Conservation (phyloP, 2,329 filamentous ascomycete genomes). For the Bipolaris bicolor region DNA sequence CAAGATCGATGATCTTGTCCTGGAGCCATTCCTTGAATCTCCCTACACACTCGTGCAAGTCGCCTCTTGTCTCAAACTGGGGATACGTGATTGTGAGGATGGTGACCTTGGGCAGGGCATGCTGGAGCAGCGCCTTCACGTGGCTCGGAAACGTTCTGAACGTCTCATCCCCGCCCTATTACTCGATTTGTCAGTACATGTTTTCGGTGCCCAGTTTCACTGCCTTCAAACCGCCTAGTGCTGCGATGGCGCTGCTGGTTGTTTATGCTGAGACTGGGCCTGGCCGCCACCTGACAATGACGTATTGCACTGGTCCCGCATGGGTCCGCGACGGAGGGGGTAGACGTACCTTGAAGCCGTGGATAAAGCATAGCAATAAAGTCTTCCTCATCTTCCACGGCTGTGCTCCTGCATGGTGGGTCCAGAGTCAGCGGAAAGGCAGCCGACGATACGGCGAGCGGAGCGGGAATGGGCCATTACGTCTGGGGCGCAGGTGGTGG, state of each 20-base stretch:
- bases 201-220: neutral
- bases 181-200: constrained; percentile 18
- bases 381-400: constrained; percentile 72
- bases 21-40: constrained; percentile 83
- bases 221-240: neutral
- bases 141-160: constrained; percentile 79
- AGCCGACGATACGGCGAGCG: constrained; percentile 4
- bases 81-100: constrained; percentile 76
- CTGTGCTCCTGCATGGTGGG: constrained; percentile 45
- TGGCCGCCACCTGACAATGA: constrained; percentile 2
- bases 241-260: neutral
- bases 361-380: constrained; percentile 80
- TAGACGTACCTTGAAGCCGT: constrained; percentile 76
- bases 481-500: constrained; percentile 30
- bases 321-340: neutral
- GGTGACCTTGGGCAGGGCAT: constrained; percentile 71
- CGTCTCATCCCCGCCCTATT: constrained; percentile 77
- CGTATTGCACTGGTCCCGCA: neutral
- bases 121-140: constrained; percentile 67
- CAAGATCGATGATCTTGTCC: constrained; percentile 91
- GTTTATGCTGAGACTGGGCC: constrained; percentile 3
- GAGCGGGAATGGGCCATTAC: constrained; percentile 24
- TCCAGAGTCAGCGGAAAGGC: constrained; percentile 12
- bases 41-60: constrained; percentile 72
- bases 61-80: constrained; percentile 80